phyloP scores from a whole-genome alignment of 78 protist species.

The Thecamonas trahens region DNA sequence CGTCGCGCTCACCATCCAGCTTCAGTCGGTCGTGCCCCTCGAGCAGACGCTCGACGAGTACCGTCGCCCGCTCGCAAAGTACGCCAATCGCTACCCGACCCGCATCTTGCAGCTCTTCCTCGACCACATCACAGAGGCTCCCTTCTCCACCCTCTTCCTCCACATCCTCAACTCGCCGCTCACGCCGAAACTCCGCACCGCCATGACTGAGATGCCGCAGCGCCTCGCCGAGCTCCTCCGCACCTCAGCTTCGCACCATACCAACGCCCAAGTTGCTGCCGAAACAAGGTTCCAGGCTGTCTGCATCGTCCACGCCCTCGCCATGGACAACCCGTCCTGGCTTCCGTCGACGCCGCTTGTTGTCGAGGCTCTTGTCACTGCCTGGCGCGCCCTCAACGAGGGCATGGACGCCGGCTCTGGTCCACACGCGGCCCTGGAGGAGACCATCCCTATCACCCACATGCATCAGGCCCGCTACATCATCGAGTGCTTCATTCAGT shows the following conservation, averaged over 20 bases:
- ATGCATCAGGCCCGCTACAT: too few species aligned
- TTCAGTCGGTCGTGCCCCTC: not conserved
- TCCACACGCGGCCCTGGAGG: not conserved
- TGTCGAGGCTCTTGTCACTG: slow-evolving; percentile 1
- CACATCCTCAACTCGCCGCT: slow-evolving; percentile 7
- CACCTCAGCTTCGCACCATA: too few species aligned
- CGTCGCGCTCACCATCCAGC: slow-evolving; percentile 14
- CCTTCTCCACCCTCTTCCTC: slow-evolving; percentile 17
- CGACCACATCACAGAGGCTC: slow-evolving; percentile 2
- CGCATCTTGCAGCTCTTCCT: slow-evolving; percentile 53
- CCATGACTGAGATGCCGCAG: not conserved
- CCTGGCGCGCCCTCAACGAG: not conserved
- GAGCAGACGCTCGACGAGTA: slow-evolving; percentile 16
- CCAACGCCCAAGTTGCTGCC: not conserved
- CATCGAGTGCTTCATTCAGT: too few species aligned
- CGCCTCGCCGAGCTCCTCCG: not conserved
- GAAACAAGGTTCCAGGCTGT: too few species aligned
- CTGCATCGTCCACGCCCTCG: slow-evolving; percentile 18
- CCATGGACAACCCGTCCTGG: slow-evolving; percentile 23
- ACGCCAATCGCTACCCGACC: slow-evolving; percentile 51
- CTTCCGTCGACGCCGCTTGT: slow-evolving; percentile 1
- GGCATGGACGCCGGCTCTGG: not conserved
- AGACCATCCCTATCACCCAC: too few species aligned
- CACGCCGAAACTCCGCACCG: slow-evolving; percentile 1
- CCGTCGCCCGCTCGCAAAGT: slow-evolving; percentile 67